Percentiles rank a stretch among this genome's conserved stretches.
Evolutionary conservation across 257 asterid species (phyloP).

Genomic region (Rauvolfia tetraphylla): DNA sequence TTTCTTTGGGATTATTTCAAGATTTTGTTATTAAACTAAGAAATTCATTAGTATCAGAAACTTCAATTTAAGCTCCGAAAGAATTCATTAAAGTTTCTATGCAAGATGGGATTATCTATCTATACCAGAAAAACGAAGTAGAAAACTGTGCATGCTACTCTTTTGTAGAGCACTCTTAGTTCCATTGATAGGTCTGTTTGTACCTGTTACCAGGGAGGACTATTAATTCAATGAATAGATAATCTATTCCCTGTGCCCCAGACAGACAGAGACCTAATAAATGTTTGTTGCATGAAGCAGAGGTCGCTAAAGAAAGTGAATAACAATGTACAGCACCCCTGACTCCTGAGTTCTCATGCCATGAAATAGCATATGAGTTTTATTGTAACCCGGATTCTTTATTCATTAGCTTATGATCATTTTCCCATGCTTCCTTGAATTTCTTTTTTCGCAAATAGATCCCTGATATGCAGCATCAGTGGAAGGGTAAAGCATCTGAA

Average conservation of each 20-base stretch:
- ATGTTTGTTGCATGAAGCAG: not conserved
- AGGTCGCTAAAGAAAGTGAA: not conserved
- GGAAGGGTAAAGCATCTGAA: not conserved
- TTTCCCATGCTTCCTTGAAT: not conserved
- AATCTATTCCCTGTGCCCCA: not conserved
- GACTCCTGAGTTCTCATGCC: not conserved
- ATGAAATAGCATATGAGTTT: not conserved
- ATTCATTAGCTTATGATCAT: not conserved
- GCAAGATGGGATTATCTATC: not conserved
- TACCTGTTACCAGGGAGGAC: no score
- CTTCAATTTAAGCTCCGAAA: not conserved
- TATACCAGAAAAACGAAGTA: not conserved
- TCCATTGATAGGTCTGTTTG: not conserved
- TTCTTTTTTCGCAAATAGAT: not conserved
- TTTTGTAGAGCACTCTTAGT: not conserved
- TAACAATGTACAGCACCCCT: not conserved
- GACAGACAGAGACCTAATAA: no score
- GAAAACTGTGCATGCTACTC: not conserved
- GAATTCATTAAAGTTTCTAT: not conserved
- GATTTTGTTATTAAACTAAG: no score
- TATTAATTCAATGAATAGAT: no score
- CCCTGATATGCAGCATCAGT: not conserved
- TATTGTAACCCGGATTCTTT: not conserved
- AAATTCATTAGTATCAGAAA: not conserved
- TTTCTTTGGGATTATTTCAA: not conserved